Conservation (phyloP, 306 rosid species). For the Pyrus communis region DNA sequence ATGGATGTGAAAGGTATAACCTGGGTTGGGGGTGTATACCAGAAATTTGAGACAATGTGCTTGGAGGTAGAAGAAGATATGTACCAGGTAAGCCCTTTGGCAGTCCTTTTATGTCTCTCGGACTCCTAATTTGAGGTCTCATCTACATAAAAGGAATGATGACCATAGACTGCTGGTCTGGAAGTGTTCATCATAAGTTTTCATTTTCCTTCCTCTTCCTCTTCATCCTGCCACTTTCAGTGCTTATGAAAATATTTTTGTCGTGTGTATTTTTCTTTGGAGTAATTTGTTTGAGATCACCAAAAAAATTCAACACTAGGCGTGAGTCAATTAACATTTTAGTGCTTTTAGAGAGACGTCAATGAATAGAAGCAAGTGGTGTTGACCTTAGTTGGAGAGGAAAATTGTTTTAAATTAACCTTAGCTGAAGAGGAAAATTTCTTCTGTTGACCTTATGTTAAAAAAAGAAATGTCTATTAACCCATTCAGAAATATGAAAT, state of each 20-base stretch:
- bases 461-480: no score
- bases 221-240: background rate
- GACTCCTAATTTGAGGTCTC: background rate
- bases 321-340: no score
- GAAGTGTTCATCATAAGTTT: background rate
- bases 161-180: background rate
- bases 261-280: background rate
- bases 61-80: constrained; percentile 69
- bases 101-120: background rate
- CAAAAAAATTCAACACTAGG: no score
- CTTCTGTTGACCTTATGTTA: no score
- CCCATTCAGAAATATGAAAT: no score
- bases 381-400: no score
- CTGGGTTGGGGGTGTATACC: constrained; percentile 65
- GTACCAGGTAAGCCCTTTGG: constrained; percentile 49
- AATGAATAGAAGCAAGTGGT: no score
- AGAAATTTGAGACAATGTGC: constrained; percentile 74
- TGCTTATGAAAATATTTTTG: constrained; percentile 2
- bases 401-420: no score
- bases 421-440: no score
- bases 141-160: background rate
- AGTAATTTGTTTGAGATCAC: background rate
- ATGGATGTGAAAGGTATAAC: constrained; percentile 68
- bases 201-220: background rate
- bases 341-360: no score